These are phyloP conservation scores for Scleroderma citrinum DNA, from an alignment of 768 basidiomycete genomes.

Conservation along the genomic window DNA sequence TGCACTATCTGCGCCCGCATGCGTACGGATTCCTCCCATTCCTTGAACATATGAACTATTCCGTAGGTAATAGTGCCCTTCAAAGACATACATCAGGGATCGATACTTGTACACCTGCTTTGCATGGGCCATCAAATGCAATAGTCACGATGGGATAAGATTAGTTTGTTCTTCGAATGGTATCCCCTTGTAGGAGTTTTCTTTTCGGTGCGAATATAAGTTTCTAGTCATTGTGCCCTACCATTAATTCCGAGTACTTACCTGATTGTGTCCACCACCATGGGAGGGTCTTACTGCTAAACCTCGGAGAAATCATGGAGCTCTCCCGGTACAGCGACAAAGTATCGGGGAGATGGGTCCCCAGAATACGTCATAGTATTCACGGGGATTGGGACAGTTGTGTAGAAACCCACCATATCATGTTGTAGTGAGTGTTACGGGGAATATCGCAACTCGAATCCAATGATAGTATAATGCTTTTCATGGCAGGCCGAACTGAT, in stretches of 20 bases:
- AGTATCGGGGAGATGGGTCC: conserved; percentile 55
- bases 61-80: conserved; percentile 80
- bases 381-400: conserved; percentile 71
- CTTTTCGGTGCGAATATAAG: conserved; percentile 81
- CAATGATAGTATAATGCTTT: no score
- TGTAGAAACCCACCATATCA: conserved; percentile 84
- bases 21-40: conserved; percentile 76
- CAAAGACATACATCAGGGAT: conserved; percentile 5
- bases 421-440: no score
- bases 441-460: no score
- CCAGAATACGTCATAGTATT: conserved; percentile 72
- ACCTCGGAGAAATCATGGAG: conserved; percentile 82
- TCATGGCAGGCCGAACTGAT: no score
- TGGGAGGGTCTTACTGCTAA: conserved; percentile 72
- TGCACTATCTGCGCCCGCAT: conserved; percentile 69
- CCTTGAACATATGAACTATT: conserved; percentile 62
- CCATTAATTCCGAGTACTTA: conserved; percentile 51
- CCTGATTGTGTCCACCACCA: no score
- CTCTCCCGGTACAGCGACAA: conserved; percentile 91
- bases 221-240: conserved; percentile 67
- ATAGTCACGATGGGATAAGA: conserved; percentile 71
- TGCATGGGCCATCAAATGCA: conserved; percentile 75
- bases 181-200: conserved; percentile 64
- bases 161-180: conserved; percentile 65
- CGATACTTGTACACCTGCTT: conserved; percentile 34